Base-by-base conservation (phyloP, 176 grass and related monocot species). In the Typha latifolia region DNA sequence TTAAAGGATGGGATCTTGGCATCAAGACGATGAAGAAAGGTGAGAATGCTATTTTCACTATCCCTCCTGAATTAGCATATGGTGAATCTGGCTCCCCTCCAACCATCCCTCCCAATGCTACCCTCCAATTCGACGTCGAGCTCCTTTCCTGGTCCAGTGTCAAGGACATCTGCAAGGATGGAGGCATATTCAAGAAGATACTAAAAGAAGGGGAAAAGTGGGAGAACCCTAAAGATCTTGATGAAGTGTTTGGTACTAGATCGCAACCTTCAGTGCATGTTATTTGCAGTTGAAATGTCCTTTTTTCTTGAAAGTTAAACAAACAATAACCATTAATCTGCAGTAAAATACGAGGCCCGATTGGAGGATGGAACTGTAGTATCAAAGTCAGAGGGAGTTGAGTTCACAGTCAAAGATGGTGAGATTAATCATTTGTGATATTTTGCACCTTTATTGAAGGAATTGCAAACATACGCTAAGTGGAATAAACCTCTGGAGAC, bases 21-120 rank as follows among this genome's bases (percentile, higher is more conserved):
- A 99, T 99, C 55, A 90, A 90, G 59, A 99, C 86, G 22, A 99
- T 99, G 95, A 99, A 94, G 89, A 99, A 99, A 71, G 95, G 89
- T 2, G 95, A 99, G 68, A 94, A 90, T 81, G 79, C 95, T 64
- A n/a, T 94, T 80, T 92, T 97, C 89, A 97, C 88, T 51, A 97
- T 97, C 68, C 93, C 93, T 63, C 55, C 93, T 23, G 93, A 89
- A 24, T 70, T 97, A 55, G 93, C 93, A 62, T 97, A 97, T 68
- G 93, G 93, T 16, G 88, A 81, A 82, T 73, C 88, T 49, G 93
- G 93, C 48, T 97, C 93, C 51, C 83, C 93, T 61, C 85, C 93
- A 37, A 86, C 74, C 34, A 97, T 97, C 53, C 93, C 93, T 12
- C 81, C 93, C 49, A 90, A 80, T 81, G 88, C 89, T 50, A 99